Percentiles rank a stretch among this genome's conserved stretches.
Conservation (phyloP, 2,329 filamentous ascomycete genomes). For the Ceratocystis ficicola region DNA sequence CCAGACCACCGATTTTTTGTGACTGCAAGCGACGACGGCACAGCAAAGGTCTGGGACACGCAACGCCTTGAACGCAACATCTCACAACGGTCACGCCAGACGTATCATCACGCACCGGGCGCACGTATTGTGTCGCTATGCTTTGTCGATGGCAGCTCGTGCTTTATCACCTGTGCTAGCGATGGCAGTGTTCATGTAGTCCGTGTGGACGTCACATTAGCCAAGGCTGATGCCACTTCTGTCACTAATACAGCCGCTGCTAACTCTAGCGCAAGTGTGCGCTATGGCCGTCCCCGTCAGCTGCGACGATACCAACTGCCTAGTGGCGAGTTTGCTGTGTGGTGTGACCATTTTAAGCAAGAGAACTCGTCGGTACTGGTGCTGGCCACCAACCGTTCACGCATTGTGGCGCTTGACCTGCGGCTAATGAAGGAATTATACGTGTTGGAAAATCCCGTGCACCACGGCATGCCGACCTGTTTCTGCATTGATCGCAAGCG, state of each 20-base stretch:
- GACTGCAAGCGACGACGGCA: constrained; percentile 82
- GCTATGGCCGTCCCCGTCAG: constrained; percentile 66
- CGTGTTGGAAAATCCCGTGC: constrained; percentile 70
- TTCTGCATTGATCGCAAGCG: constrained; percentile 78
- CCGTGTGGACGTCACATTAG: constrained; percentile 48
- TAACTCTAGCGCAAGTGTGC: constrained; percentile 38
- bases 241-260: not conserved
- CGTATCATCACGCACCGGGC: constrained; percentile 60
- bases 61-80: constrained; percentile 82
- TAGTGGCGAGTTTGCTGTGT: constrained; percentile 63
- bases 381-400: constrained; percentile 74
- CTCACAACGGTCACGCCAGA: constrained; percentile 74
- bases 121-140: constrained; percentile 68
- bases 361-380: constrained; percentile 71
- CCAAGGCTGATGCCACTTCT: constrained; percentile 20
- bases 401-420: constrained; percentile 73
- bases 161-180: constrained; percentile 78
- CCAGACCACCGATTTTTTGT: constrained; percentile 93
- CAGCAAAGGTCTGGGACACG: constrained; percentile 87
- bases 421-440: constrained; percentile 76
- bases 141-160: constrained; percentile 88
- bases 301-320: constrained; percentile 73
- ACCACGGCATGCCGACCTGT: constrained; percentile 82
- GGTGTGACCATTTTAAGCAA: constrained; percentile 82
- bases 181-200: constrained; percentile 87